phyloP scores from a whole-genome alignment of 345 rosid genomes.

The Gossypium turneri region DNA sequence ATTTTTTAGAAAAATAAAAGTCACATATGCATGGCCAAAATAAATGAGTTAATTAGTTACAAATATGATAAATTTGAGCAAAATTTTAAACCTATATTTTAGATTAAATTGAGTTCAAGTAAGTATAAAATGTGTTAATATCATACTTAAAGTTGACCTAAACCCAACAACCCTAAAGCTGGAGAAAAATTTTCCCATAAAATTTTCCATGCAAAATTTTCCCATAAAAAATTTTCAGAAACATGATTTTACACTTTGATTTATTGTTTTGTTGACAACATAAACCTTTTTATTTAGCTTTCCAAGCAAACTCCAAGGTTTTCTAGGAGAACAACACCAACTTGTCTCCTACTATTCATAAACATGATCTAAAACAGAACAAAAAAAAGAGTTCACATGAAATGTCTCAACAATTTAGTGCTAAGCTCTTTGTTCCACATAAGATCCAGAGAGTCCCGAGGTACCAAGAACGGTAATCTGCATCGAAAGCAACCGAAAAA shows the following conservation, averaged over 20 bases:
- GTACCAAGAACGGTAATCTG: conserved; percentile 90
- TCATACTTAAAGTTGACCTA: too few relatives aligned
- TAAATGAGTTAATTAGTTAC: too few relatives aligned
- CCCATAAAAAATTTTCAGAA: background rate
- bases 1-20: too few relatives aligned
- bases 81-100: too few relatives aligned
- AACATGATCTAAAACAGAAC: conserved; percentile 6
- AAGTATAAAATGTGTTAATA: too few relatives aligned
- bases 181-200: too few relatives aligned
- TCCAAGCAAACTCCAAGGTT: conserved; percentile 13
- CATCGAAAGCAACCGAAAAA: conserved; percentile 10
- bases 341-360: conserved; percentile 3
- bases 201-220: background rate
- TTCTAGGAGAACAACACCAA: conserved; percentile 6
- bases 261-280: conserved; percentile 10
- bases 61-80: too few relatives aligned
- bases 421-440: conserved; percentile 76
- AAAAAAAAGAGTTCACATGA: background rate
- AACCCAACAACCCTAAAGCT: too few relatives aligned
- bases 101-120: too few relatives aligned
- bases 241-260: conserved; percentile 7
- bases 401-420: background rate
- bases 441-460: conserved; percentile 88
- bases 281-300: conserved; percentile 19
- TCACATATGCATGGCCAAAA: too few relatives aligned